Base-by-base conservation (phyloP, 1,284 basidiomycete species). In the Austropuccinia psidii region DNA sequence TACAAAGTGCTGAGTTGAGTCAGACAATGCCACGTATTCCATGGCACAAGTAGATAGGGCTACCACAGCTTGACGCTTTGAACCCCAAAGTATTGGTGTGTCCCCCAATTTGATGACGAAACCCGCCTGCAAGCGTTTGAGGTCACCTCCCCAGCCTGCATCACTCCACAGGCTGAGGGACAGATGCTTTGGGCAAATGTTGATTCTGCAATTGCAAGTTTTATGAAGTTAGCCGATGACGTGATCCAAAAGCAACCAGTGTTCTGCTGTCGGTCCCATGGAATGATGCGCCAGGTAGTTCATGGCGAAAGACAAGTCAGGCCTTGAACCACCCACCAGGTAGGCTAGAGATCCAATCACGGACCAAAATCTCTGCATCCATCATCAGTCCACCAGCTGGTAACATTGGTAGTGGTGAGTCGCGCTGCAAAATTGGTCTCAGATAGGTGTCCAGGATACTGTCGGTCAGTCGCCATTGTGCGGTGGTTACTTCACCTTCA, bases 61-160 rank as follows among this genome's bases (percentile, higher is more conserved):
- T 13, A 62, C 60, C 8, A 39, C n/a, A 13, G 17, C 27, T 24
- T 62, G 60, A 6, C 60, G 7, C 37, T 62, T 62, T 39, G 60
- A 62, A 24, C 21, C 39, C 60, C 60, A 62, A 8, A 24, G 19
- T 17, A 62, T 24, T 8, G 33, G 31, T 19, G n/a, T 35, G 35
- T 31, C 41, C 8, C 19, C 9, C 4, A 24, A 27, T 24, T 17
- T 19, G 11, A 45, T 17, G n/a, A 64, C 11, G 31, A 6, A 64
- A 21, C 35, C 60, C 15, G n/a, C 9, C 1, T n/a, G 4, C 3
- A 41, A 64, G 17, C 41, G 17, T 9, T 29, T 2, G 35, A 17
- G 24, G 11, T 64, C 60, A 2, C 60, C 60, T 64, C 60, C 60
- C 60, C 60, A 64, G 17, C 27, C 27, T 13, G 60, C 41, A 45